Evolutionary conservation across 306 rosid genomes (phyloP), one percentile per base, ranked within the genome.

Genomic region (Lathyrus tuberosus): DNA sequence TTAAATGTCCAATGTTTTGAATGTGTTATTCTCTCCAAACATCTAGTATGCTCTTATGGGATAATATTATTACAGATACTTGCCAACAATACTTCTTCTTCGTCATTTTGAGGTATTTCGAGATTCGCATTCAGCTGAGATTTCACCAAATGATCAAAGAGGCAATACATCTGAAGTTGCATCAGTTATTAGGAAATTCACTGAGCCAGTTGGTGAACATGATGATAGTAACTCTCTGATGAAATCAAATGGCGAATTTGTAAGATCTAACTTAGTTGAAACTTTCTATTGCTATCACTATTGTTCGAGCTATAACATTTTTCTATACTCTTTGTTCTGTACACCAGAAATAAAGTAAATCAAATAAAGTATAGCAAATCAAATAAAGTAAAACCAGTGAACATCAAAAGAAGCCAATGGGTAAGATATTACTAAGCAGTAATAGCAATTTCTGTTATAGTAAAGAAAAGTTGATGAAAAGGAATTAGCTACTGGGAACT

Each of bases 61-160:
- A 59, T 61, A 62, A 44, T 78, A 46, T 79, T 85, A 51, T 69
- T 70, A 60, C 95, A 94, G 97, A 73, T 91, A 91, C 86, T 85
- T 89, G 0, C 97, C 99, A 70, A 72, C 96, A 38, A 83, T 94
- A 82, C 88, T 91, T 74, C 92, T 94, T 79, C 96, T 94, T 63
- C 91, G 96, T 46, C 92, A 88, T 88, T 94, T 94, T 84, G 95
- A 91, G 52, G 89, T 89, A 75, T 94, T 94, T 60, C 87, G 83
- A 64, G 87, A 94, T 79, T 80, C 83, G 24, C 84, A 75, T 49
- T 78, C 91, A 2, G 70, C 66, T 0, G 97, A 91, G 52, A 84
- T 81, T 76, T 70, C 89, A 11, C 80, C 82, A 73, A 85, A 64
- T 78, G 95, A 94, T 73, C 94, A 91, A 84, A 78, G 73, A 66